These are phyloP conservation scores for Podospora bellae-mahoneyi DNA, from an alignment of 495 filamentous ascomycete species.

Conservation along the genomic window DNA sequence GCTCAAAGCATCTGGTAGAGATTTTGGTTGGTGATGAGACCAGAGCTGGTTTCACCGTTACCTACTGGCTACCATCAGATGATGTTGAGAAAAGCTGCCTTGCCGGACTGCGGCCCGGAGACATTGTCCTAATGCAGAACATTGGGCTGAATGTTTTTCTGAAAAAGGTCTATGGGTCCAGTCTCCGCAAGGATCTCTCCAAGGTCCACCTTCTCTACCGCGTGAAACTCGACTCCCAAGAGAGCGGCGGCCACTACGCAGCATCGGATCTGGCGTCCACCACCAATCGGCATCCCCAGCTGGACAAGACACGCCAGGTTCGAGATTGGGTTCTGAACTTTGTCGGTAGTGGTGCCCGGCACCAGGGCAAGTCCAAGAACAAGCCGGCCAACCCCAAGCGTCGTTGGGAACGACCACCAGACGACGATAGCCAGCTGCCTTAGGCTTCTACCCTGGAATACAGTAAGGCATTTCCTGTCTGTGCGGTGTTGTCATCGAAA, in stretches of 20 bases:
- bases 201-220: slow-evolving; percentile 65
- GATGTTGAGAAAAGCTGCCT: slow-evolving; percentile 43
- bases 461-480: not conserved
- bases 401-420: slow-evolving; percentile 25
- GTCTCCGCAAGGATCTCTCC: slow-evolving; percentile 66
- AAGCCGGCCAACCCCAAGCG: slow-evolving; percentile 4
- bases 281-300: slow-evolving; percentile 43
- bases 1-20: slow-evolving; percentile 63
- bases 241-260: slow-evolving; percentile 43
- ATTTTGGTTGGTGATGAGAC: slow-evolving; percentile 85
- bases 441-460: not conserved
- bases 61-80: slow-evolving; percentile 67
- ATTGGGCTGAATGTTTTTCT: slow-evolving; percentile 72
- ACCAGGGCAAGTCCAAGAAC: not conserved
- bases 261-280: slow-evolving; percentile 36
- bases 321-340: slow-evolving; percentile 72
- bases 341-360: slow-evolving; percentile 44
- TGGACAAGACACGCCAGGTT: slow-evolving; percentile 64
- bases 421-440: slow-evolving; percentile 25
- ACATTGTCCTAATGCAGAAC: slow-evolving; percentile 72
- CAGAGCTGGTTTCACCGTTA: slow-evolving; percentile 72
- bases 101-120: slow-evolving; percentile 56
- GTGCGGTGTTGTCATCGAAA: not conserved
- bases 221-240: slow-evolving; percentile 39
- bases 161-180: slow-evolving; percentile 73